Evolutionary conservation across 176 grass and related monocot species (phyloP), one percentile per base, ranked within the genome.

Genomic region (Lolium multiflorum): DNA sequence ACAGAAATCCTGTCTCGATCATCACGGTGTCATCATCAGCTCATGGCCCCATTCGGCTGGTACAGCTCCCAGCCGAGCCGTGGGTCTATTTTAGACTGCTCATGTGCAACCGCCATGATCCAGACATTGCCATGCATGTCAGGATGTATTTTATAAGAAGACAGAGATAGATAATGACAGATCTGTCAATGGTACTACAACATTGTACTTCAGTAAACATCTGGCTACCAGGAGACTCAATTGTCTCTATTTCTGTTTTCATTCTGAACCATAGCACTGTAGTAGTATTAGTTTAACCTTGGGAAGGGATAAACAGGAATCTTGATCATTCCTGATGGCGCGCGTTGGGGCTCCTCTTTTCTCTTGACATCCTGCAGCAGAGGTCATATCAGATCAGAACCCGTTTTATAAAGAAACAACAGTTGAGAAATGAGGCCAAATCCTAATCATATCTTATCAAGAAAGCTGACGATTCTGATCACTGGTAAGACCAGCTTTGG

Each of bases 281-380:
- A 31, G 28, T 31, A 31, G 47, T 51, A 52, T 10, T 73, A 80
- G 21, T 47, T 79, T 78, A 37, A 55, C 7, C 1, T 31, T 59
- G 62, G n/a, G 44, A 59, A 22, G 38, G 71, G 31, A 13, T 18
- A n/a, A 22, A 66, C 49, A 3, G 62, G 56, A 77, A 44, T 47
- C 80, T 85, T 51, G 52, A 78, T 82, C 72, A 63, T 90, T 73
- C 64, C 9, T 16, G n/a, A 82, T 64, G 79, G 63, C 55, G 68
- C 4, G 63, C 55, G 68, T 6, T 15, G 22, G 17, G 62, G 15
- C 9, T 14, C 8, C 47, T 46, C n/a, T 47, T 21, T 70, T 59
- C 1, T 62, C 1, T 71, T 38, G 7, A 65, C 7, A 7, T 18
- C 74, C 43, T 37, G 7, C 11, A 10, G 16, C 1, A 1, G n/a